phyloP scores from a whole-genome alignment of 2,329 filamentous ascomycete species.

The Alternaria ethzedia region DNA sequence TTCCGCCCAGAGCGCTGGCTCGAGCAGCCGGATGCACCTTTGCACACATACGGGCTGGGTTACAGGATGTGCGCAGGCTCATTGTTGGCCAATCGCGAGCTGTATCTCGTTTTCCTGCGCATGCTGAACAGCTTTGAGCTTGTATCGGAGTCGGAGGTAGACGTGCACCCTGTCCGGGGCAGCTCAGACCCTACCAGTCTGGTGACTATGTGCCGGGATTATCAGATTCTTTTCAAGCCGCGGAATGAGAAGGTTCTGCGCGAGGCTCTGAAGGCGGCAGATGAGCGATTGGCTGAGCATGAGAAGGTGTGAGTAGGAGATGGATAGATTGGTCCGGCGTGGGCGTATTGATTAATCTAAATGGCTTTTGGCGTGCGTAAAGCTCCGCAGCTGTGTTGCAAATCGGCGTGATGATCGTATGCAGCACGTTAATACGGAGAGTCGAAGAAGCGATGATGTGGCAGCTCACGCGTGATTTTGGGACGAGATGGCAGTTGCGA shows the following conservation, averaged over 20 bases:
- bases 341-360: not conserved
- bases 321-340: not conserved
- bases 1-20: conserved; percentile 70
- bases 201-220: conserved; percentile 65
- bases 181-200: conserved; percentile 67
- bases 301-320: conserved; percentile 7
- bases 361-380: not conserved
- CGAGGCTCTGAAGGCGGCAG: conserved; percentile 48
- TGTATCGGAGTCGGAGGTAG: conserved; percentile 60
- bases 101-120: conserved; percentile 69
- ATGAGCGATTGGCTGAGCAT: conserved; percentile 30
- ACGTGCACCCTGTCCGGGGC: conserved; percentile 65
- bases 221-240: conserved; percentile 65
- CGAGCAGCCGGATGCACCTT: conserved; percentile 66
- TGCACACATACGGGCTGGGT: conserved; percentile 70
- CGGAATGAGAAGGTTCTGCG: conserved; percentile 56
- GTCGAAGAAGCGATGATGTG: not conserved
- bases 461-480: not conserved
- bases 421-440: not conserved
- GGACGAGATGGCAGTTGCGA: not conserved
- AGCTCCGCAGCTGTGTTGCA: not conserved
- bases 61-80: conserved; percentile 73
- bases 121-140: conserved; percentile 68
- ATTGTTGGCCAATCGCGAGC: conserved; percentile 67
- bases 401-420: not conserved